Base-by-base conservation (phyloP, 1,139 yeast genomes). In the Yamadazyma pseudoaaseri region DNA sequence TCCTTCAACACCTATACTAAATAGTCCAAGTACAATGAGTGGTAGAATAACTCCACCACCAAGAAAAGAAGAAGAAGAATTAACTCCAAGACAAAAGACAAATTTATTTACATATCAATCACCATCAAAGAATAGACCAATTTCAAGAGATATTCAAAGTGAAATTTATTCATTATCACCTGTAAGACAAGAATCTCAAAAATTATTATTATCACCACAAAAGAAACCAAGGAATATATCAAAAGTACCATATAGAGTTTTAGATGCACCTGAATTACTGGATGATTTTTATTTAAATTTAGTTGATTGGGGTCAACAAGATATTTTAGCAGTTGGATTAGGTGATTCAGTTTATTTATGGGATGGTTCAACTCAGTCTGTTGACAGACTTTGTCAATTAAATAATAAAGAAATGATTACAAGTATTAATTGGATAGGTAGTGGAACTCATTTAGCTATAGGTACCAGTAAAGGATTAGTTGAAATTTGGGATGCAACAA, bases 251-350 rank as follows among this genome's bases (percentile, higher is more conserved):
- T 89, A 85, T 53, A 72, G 96, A 39, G 97, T 92, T 3, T 72
- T 92, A 29, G 98, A 92, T 62, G 99, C 99, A 0, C 99, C 98
- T 0, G 96, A 89, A 39, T 66, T 94, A 24, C 86, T 89, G 8
- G 98, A 94, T 56, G 97, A 92, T 57, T 92, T 90, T 54, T 92
- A 92, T 54, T 70, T 89, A 28, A 94, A 92, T 54, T 66, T 92
- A 39, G 86, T 92, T 2, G 97, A 92, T 56, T 92, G 99, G 99
- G 96, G 97, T 0, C 78, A 86, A 22, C 89, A 83, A 42, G 95
- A 90, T 57, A 65, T 86, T 18, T 62, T 92, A 24, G 96, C 95
- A 0, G 98, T 92, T 7, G 97, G 97, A 0, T 67, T 92, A 29
- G 95, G 95, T 0, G 80, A 86, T 36, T 75, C 86, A 33, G 96